Evolutionary conservation across 108 stramenopile species (phyloP), one percentile per base, ranked within the genome.

Genomic region (Schizochytrium sp.): DNA sequence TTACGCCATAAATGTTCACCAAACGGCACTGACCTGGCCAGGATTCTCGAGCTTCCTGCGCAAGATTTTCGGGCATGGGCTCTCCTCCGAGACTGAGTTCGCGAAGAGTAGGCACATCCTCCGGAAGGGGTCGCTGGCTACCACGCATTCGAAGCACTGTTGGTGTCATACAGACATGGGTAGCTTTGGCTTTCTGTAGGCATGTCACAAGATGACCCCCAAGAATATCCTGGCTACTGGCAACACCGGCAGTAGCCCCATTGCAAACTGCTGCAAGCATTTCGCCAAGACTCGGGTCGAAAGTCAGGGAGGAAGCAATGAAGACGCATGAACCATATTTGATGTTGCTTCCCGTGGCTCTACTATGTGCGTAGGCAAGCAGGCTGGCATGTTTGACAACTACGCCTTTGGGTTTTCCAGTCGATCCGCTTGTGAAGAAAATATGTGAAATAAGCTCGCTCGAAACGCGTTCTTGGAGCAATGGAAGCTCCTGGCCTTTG

Each of bases 341-440:
- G 1, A 1, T 38, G 17, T 41, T 41, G 15, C 15, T 41, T 44
- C 72, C 42, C 13, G 13, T 41, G 13, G 15, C 42, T 15, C 44
- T 28, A 41, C 40, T 41, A 38, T 44, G 17, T 2, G 15, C 72
- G 55, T 55, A 83, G 5, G 76, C 76, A 47, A 49, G 55, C 5
- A 83, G 28, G 3, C 76, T 83, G 12, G 45, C 76, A 50, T 83
- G 76, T 10, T 13, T 83, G 50, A 83, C 76, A 0, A 49, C 47
- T n/a, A 83, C 76, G 15, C 76, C 76, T 53, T 83, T 83, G 10
- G 76, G 76, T 13, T 50, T 46, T 13, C 76, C 76, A 13, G 76
- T 83, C 10, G 76, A 55, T 53, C 76, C 76, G 76, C 76, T 83
- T 28, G 76, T 83, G 76, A 55, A 83, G 53, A 83, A 83, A 10